Evolutionary conservation across 2,329 filamentous ascomycete genomes (phyloP), one percentile per base, ranked within the genome.

Genomic region (Sarocladium brachiariae): DNA sequence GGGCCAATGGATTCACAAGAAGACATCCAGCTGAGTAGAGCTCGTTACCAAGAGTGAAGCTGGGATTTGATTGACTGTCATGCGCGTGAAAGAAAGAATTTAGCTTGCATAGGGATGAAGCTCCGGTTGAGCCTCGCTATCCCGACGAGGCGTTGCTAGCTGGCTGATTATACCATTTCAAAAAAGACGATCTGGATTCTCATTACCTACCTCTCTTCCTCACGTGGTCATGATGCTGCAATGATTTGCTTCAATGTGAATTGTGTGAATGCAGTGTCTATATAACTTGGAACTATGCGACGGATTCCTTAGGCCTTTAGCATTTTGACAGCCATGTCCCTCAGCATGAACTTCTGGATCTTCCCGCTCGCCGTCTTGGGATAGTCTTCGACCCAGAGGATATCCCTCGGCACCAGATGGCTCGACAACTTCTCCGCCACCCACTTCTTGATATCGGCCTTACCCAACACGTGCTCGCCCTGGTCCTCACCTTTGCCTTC

Each of bases 361-460:
- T 99, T 99, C 21, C 92, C 92, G 65, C 89, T 96, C 5, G 90
- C 87, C 31, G 93, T 99, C 77, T 96, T 96, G 18, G 92, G 92
- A 64, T 88, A 95, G n/a, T 83, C 80, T 1, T 84, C 76, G 0
- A 87, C 75, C 78, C 87, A 96, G 63, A 96, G 96, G n/a, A 97
- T 78, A 63, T 92, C 81, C 67, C 87, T 93, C 0, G 92, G 92
- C 49, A 88, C 88, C 63, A 96, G 80, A 66, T 92, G 87, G 56
- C 80, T 81, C 25, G 77, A 80, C 54, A 97, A 65, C 47, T 76
- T 80, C 51, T 74, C 70, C 45, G 77, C 71, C 2, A 96, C 89
- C 88, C 88, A 96, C 1, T 69, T 66, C 60, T 81, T 77, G 1
- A 95, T 73, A 53, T 50, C 60, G 16, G 57, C 56, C 38, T 50